Conservation (phyloP, 2,329 filamentous ascomycete genomes). For the Apiospora phragmitis region DNA sequence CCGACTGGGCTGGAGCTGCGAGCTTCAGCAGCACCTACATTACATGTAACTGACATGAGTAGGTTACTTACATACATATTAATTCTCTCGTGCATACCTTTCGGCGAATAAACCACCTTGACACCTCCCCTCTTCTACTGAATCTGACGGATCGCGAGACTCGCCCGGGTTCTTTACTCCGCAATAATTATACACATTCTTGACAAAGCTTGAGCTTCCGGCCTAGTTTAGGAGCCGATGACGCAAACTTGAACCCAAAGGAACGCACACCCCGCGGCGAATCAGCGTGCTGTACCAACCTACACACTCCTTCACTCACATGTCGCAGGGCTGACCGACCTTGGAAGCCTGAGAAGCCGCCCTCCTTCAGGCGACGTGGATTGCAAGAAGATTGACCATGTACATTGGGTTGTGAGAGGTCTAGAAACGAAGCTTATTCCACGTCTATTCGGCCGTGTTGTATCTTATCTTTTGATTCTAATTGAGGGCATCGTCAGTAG, state of each 20-base stretch:
- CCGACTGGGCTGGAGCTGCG: neutral
- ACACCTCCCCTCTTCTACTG: neutral
- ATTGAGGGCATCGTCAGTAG: neutral
- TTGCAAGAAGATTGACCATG: neutral
- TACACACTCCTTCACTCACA: neutral
- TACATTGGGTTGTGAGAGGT: neutral
- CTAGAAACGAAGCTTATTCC: neutral
- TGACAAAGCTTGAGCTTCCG: neutral
- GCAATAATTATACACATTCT: neutral
- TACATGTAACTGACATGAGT: neutral
- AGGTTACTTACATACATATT: neutral
- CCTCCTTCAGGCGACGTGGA: neutral
- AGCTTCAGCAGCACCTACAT: constrained; percentile 2
- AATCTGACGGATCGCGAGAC: neutral
- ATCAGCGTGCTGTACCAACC: neutral
- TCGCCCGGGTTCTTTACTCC: neutral
- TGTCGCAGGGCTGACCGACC: neutral
- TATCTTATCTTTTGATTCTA: neutral
- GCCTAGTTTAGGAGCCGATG: neutral
- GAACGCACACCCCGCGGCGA: constrained; percentile 7
- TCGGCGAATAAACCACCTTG: neutral
- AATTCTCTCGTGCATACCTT: neutral
- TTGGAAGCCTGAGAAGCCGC: neutral
- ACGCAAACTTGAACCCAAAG: constrained; percentile 8
- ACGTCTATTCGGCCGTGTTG: neutral